Percentiles rank a stretch among this genome's conserved stretches.
These are phyloP conservation scores for Gnomoniopsis smithogilvyi DNA, from an alignment of 2,329 filamentous ascomycete species.

Conservation along the genomic window DNA sequence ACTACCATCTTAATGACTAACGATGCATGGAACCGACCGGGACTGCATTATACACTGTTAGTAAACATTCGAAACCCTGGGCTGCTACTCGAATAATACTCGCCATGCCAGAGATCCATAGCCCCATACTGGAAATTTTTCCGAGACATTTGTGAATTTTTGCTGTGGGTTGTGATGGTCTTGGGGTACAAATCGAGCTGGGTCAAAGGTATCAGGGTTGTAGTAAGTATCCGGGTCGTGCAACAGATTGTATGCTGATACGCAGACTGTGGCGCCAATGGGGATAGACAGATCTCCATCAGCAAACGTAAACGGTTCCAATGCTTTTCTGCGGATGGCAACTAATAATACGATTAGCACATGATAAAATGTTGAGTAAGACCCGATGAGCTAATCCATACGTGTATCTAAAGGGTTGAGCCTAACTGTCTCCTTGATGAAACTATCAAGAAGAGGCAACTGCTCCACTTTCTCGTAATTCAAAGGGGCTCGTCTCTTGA, in stretches of 20 bases:
- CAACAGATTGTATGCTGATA: background rate
- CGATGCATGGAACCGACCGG: background rate
- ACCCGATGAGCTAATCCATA: background rate
- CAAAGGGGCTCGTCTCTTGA: background rate
- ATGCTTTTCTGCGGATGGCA: background rate
- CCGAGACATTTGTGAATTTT: background rate
- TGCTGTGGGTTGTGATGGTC: background rate
- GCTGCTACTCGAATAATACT: too few species aligned
- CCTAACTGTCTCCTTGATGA: slow-evolving; percentile 1
- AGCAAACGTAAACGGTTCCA: background rate
- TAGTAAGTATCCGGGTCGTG: slow-evolving; percentile 1
- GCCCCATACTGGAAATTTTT: slow-evolving; percentile 1
- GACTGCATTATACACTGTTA: background rate
- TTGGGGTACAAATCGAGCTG: background rate
- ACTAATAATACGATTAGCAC: background rate
- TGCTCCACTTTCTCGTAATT: background rate
- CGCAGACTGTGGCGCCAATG: background rate
- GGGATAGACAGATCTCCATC: background rate
- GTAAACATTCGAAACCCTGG: too few species aligned
- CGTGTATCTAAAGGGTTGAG: slow-evolving; percentile 1
- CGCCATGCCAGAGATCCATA: slow-evolving; percentile 3
- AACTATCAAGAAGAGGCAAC: slow-evolving; percentile 4
- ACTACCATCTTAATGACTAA: background rate
- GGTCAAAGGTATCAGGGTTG: background rate
- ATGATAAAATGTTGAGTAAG: background rate